phyloP scores from a whole-genome alignment of 2,329 filamentous ascomycete genomes.

The Daldinia sp. region DNA sequence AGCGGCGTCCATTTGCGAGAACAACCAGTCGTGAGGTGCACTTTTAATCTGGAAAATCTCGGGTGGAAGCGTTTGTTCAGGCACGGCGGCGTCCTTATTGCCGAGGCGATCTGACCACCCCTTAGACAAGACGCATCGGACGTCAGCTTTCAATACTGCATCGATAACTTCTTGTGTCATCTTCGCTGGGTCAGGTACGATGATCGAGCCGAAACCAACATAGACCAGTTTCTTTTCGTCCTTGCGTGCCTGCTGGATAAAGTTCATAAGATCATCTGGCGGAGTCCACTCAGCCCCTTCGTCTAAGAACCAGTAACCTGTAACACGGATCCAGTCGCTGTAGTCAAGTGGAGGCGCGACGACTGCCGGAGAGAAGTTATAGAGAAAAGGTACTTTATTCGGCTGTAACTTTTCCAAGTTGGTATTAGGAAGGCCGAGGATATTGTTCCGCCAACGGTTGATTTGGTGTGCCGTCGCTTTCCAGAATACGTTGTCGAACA shows the following conservation, averaged over 20 bases:
- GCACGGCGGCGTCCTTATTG: conserved; percentile 56
- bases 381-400: conserved; percentile 97
- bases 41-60: conserved; percentile 91
- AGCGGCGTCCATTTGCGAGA: conserved; percentile 91
- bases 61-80: conserved; percentile 77
- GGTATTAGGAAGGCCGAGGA: conserved; percentile 82
- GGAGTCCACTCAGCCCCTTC: conserved; percentile 78
- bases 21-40: conserved; percentile 97
- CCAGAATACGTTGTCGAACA: conserved; percentile 98
- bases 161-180: conserved; percentile 95
- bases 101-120: conserved; percentile 88
- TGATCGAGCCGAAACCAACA: conserved; percentile 96
- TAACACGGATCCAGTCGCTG: conserved; percentile 97
- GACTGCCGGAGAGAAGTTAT: conserved; percentile 95
- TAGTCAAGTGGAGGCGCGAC: conserved; percentile 96
- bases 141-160: conserved; percentile 89
- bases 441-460: conserved; percentile 89
- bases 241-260: conserved; percentile 83
- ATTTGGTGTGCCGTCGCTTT: conserved; percentile 90
- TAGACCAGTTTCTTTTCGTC: conserved; percentile 95
- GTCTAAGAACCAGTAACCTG: conserved; percentile 97
- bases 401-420: conserved; percentile 91
- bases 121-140: conserved; percentile 94
- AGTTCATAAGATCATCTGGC: conserved; percentile 78
- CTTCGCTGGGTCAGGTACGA: conserved; percentile 88